phyloP scores from a whole-genome alignment of 2,329 filamentous ascomycete genomes.

The Pleomassaria siparia region DNA sequence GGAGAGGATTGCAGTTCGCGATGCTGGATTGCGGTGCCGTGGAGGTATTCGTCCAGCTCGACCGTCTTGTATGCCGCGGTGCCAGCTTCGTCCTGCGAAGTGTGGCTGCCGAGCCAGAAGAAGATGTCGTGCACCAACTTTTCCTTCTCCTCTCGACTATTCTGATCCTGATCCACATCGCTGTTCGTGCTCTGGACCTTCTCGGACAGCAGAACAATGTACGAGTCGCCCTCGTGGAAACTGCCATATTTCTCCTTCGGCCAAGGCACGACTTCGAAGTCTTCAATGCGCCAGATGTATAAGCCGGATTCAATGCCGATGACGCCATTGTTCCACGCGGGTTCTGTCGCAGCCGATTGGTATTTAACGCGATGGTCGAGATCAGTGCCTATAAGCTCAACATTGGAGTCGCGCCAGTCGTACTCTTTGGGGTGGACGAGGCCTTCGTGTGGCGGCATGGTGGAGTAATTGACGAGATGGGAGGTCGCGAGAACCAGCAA shows the following conservation, averaged over 20 bases:
- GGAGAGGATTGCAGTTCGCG: slow-evolving; percentile 63
- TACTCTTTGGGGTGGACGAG: slow-evolving; percentile 65
- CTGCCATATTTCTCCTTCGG: slow-evolving; percentile 58
- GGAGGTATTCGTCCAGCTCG: slow-evolving; percentile 68
- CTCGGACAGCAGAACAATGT: slow-evolving; percentile 64
- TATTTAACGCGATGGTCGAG: slow-evolving; percentile 70
- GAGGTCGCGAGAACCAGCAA: too few species aligned
- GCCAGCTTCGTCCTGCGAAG: slow-evolving; percentile 68
- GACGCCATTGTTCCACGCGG: slow-evolving; percentile 64
- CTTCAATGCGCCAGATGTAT: slow-evolving; percentile 66
- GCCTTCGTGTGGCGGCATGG: slow-evolving; percentile 63
- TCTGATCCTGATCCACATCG: slow-evolving; percentile 38
- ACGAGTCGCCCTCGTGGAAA: slow-evolving; percentile 70
- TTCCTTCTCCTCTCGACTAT: slow-evolving; percentile 12
- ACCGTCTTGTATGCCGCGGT: slow-evolving; percentile 71
- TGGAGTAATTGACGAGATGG: too few species aligned
- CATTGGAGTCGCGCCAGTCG: slow-evolving; percentile 68
- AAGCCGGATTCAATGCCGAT: slow-evolving; percentile 59
- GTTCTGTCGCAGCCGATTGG: slow-evolving; percentile 65
- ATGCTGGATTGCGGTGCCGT: slow-evolving; percentile 64
- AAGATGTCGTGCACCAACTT: slow-evolving; percentile 61
- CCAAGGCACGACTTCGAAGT: slow-evolving; percentile 66
- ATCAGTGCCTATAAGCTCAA: slow-evolving; percentile 64
- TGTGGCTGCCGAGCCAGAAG: slow-evolving; percentile 69
- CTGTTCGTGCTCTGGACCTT: slow-evolving; percentile 52